These are phyloP conservation scores for Quercus gilva DNA, from an alignment of 306 rosid genomes.

Conservation along the genomic window DNA sequence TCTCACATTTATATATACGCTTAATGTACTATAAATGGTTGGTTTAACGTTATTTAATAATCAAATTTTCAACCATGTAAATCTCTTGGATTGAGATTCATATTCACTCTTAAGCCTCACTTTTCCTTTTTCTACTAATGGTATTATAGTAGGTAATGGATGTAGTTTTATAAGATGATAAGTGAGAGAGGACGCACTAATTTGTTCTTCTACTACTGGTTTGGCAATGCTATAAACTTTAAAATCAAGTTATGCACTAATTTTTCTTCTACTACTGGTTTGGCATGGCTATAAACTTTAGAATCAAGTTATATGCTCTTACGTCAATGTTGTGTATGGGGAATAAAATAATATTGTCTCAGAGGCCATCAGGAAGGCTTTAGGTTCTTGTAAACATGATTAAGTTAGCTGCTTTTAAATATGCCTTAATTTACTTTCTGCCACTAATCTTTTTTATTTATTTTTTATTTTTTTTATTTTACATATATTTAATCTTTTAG, in stretches of 20 bases:
- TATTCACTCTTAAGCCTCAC: not conserved
- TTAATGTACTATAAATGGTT: not conserved
- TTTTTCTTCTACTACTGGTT: not conserved
- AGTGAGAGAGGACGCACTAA: too few relatives aligned
- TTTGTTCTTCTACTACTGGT: not conserved
- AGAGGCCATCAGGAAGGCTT: not conserved
- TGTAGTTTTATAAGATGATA: too few relatives aligned
- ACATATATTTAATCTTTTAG: slow-evolving; percentile 39
- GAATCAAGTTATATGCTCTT: not conserved
- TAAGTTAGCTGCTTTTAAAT: not conserved
- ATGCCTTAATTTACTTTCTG: not conserved
- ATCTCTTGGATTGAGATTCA: not conserved
- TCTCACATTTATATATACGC: not conserved
- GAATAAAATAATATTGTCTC: not conserved
- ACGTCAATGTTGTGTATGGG: not conserved
- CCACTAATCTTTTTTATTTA: slow-evolving; percentile 8
- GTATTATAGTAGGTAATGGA: too few relatives aligned
- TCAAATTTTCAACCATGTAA: not conserved
- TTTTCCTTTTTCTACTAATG: too few relatives aligned
- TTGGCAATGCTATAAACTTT: not conserved
- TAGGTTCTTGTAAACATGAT: not conserved
- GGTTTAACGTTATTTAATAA: not conserved
- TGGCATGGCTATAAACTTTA: not conserved
- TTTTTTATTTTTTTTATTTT: slow-evolving; percentile 13
- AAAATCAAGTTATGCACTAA: not conserved